phyloP scores from a whole-genome alignment of 1,284 basidiomycete species.

The Trichosporon coremiiforme region DNA sequence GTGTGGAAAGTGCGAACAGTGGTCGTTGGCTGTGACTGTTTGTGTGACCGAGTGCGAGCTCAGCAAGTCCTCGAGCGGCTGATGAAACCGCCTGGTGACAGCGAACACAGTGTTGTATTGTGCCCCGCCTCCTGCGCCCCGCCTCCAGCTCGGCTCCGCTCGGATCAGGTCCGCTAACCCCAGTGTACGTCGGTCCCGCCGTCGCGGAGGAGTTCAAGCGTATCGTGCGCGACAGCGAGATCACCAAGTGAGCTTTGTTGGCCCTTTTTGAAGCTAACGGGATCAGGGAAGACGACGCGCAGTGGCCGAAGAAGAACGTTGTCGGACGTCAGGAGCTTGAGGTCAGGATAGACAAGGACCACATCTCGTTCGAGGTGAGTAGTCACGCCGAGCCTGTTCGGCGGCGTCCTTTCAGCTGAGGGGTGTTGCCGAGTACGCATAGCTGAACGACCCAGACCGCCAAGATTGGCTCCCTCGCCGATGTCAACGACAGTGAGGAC shows the following conservation, averaged over 20 bases:
- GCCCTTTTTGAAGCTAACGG: conserved; percentile 16
- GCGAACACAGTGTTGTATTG: no score
- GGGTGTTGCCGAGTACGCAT: no score
- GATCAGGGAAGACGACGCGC: conserved; percentile 88
- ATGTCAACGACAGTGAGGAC: conserved; percentile 95
- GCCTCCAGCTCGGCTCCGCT: no score
- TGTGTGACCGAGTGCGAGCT: no score
- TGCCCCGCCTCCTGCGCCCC: no score
- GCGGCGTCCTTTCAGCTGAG: no score
- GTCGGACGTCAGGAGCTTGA: conserved; percentile 98
- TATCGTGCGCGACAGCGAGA: conserved; percentile 92
- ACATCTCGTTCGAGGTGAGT: conserved; percentile 93
- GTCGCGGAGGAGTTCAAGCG: conserved; percentile 91
- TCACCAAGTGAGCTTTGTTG: conserved; percentile 73
- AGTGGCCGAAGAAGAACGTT: conserved; percentile 98
- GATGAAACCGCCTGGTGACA: no score
- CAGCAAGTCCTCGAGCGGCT: no score
- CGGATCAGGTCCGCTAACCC: conserved; percentile 18
- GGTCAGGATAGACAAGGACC: conserved; percentile 88
- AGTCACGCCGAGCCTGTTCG: no score
- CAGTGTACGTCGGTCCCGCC: conserved; percentile 92
- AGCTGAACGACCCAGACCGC: conserved; percentile 80
- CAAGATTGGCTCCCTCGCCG: conserved; percentile 94
- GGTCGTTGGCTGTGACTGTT: no score
- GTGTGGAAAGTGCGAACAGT: no score